Evolutionary conservation across 163 green algal species (phyloP), one percentile per base, ranked within the genome.

Genomic region (Coccomyxa subellipsoidea): DNA sequence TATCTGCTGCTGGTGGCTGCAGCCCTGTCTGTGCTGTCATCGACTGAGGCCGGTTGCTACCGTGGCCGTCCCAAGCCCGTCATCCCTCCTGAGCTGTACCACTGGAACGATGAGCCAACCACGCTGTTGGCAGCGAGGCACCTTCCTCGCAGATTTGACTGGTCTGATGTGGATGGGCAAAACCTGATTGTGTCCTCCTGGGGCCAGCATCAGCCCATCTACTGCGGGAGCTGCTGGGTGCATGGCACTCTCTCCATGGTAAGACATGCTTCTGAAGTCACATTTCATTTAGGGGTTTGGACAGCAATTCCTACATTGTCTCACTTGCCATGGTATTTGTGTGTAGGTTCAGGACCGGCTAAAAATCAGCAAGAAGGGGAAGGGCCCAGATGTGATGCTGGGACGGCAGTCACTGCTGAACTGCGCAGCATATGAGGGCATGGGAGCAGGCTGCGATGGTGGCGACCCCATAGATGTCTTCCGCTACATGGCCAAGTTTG

Each of bases 391-490:
- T 79, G 87, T 92, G 21, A 96, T 96, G 90, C 90, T 97, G 31
- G 87, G 88, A 0, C 84, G 93, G 32, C 93, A 97, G 86, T 89
- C 90, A 4, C 79, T 96, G 59, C 88, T 97, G 35, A 97, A 97
- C 85, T 97, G 94, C 79, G 94, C 79, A n/a, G 83, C 90, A 1
- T 94, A 90, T 80, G 84, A 93, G 66, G 90, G 89, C 37, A 89
- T 87, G 35, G 85, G 90, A 36, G 34, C 80, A 34, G 94, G 94
- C 75, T 98, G 94, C 85, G 85, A 95, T 80, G 93, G 93, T 31
- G 92, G 93, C n/a, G 93, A 97, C 80, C 87, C 91, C 21, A 90
- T 94, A 32, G 92, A 95, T 79, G 92, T 96, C 12, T 87, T 96
- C 32, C 77, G 87, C 31, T 98, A 95, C 88, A 93, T 95, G 92